Evolutionary conservation across 1,284 basidiomycete species (phyloP).

Genomic region (Mycocalia duriaeana): DNA sequence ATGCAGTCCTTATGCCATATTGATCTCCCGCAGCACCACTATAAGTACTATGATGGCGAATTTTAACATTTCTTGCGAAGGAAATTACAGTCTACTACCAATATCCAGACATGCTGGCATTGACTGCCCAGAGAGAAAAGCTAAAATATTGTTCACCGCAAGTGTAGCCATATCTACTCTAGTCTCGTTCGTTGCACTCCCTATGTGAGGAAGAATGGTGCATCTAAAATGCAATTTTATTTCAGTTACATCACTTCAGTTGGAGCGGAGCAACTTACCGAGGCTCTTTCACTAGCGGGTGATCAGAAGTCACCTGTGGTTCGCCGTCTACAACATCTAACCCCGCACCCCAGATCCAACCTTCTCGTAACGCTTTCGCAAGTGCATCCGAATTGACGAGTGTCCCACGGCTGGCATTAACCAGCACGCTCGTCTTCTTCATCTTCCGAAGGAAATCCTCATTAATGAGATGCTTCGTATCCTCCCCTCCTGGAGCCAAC

Average conservation of each 20-base stretch:
- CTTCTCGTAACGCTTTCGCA: slow-evolving; percentile 69
- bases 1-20: too few relatives aligned
- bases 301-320: slow-evolving; percentile 69
- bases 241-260: background rate
- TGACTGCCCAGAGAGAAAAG: slow-evolving; percentile 41
- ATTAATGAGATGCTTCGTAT: slow-evolving; percentile 73
- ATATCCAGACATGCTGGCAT: slow-evolving; percentile 54
- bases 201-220: slow-evolving; percentile 85
- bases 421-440: slow-evolving; percentile 78
- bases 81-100: too few relatives aligned
- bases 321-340: slow-evolving; percentile 94
- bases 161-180: slow-evolving; percentile 78
- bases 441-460: slow-evolving; percentile 73
- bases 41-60: too few relatives aligned
- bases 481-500: slow-evolving; percentile 73
- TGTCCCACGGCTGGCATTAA: slow-evolving; percentile 79
- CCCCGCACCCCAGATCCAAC: slow-evolving; percentile 87
- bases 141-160: slow-evolving; percentile 63
- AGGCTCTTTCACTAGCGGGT: slow-evolving; percentile 76
- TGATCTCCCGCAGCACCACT: too few relatives aligned
- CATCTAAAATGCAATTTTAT: slow-evolving; percentile 43
- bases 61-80: too few relatives aligned
- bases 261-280: slow-evolving; percentile 38
- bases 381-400: slow-evolving; percentile 89
- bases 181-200: slow-evolving; percentile 84